A percentile compares a stretch with the other conserved stretches of the same genome.
Conservation (phyloP, 2,329 filamentous ascomycete species). For the Fonsecaea nubica region DNA sequence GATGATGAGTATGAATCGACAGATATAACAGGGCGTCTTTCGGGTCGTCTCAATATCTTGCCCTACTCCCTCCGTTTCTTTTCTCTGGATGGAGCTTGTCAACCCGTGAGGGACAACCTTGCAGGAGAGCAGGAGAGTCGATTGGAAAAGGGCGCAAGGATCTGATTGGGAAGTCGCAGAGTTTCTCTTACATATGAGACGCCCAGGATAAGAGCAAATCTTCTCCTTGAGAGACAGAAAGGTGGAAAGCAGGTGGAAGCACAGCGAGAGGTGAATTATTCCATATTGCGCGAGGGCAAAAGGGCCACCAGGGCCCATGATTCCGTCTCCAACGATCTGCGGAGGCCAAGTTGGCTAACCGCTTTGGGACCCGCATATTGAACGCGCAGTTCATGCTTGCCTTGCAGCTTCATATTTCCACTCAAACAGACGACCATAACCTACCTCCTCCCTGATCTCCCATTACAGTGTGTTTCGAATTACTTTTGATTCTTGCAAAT, state of each 20-base stretch:
- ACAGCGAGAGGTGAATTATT: slow-evolving; percentile 3
- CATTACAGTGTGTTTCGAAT: neutral
- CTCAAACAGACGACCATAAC: neutral
- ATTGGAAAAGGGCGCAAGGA: neutral
- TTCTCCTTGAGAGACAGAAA: neutral
- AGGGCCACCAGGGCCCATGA: neutral
- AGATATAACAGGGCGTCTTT: neutral
- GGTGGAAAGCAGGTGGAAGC: slow-evolving; percentile 4
- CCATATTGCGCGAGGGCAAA: slow-evolving; percentile 1
- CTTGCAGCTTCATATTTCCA: slow-evolving; percentile 6
- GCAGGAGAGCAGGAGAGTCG: neutral
- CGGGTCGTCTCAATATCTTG: neutral
- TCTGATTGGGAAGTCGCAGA: neutral
- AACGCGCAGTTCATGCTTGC: slow-evolving; percentile 5
- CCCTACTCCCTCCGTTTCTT: neutral
- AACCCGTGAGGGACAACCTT: neutral
- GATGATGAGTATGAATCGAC: neutral
- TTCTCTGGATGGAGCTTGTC: slow-evolving; percentile 2
- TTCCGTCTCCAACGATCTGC: slow-evolving; percentile 8
- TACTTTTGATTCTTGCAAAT: neutral
- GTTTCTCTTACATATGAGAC: neutral
- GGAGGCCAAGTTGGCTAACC: neutral
- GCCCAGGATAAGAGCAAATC: neutral
- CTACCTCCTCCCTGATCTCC: neutral
- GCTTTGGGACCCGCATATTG: neutral